phyloP scores from a whole-genome alignment of 345 rosid species.

The Physaria fendleri region DNA sequence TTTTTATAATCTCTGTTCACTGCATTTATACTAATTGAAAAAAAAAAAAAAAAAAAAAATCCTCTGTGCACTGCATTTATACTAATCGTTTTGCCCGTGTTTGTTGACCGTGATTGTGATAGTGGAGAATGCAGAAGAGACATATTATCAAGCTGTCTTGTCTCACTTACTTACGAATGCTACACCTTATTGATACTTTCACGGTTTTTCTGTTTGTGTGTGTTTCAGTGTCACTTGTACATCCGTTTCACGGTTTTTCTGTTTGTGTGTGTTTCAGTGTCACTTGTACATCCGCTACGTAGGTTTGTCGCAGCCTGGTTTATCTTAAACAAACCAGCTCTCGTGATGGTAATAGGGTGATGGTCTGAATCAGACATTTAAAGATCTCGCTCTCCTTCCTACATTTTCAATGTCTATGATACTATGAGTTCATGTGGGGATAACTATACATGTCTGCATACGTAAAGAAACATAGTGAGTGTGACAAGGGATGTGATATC shows the following conservation, averaged over 20 bases:
- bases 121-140: too few species aligned
- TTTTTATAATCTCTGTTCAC: too few species aligned
- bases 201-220: slow-evolving; percentile 30
- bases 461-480: background rate
- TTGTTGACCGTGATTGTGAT: too few species aligned
- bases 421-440: slow-evolving; percentile 25
- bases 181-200: too few species aligned
- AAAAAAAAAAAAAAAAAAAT: too few species aligned
- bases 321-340: slow-evolving; percentile 11
- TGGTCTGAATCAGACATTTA: slow-evolving; percentile 20
- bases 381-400: slow-evolving; percentile 16
- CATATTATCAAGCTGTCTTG: too few species aligned
- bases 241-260: too few species aligned
- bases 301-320: slow-evolving; percentile 5
- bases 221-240: slow-evolving; percentile 26
- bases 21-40: too few species aligned
- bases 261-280: slow-evolving; percentile 31
- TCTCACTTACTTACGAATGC: too few species aligned
- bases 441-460: slow-evolving; percentile 10
- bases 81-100: too few species aligned
- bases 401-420: slow-evolving; percentile 14
- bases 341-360: slow-evolving; percentile 19
- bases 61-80: too few species aligned
- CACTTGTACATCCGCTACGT: slow-evolving; percentile 2
- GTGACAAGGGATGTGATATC: slow-evolving; percentile 28